Conservation (phyloP, 116 monocot genomes). For the Dioscorea cayenensis region DNA sequence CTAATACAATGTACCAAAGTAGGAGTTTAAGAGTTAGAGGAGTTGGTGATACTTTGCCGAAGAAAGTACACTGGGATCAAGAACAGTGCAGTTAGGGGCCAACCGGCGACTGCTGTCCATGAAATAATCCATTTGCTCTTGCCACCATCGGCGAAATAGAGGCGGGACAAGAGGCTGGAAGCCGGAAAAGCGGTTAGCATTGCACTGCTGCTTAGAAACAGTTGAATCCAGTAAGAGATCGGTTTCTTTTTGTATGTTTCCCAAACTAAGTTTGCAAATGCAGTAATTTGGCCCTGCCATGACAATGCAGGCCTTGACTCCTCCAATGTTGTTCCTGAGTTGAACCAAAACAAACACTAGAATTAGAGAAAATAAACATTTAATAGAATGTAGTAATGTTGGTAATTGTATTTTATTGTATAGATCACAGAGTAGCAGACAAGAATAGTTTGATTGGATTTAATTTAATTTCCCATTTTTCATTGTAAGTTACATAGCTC, state of each 20-base stretch:
- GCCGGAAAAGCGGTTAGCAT: slow-evolving; percentile 94
- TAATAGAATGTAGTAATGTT: no score
- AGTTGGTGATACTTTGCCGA: slow-evolving; percentile 35
- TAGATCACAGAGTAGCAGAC: no score
- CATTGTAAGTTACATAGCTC: no score
- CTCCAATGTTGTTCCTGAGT: neutral
- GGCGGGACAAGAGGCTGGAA: slow-evolving; percentile 78
- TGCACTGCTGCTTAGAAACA: slow-evolving; percentile 36
- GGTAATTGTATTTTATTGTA: no score
- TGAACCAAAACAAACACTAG: slow-evolving; percentile 2
- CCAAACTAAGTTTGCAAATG: slow-evolving; percentile 8
- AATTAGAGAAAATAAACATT: no score
- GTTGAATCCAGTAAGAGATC: slow-evolving; percentile 58
- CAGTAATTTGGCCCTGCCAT: slow-evolving; percentile 15
- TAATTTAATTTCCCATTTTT: no score
- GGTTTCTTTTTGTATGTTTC: slow-evolving; percentile 43
- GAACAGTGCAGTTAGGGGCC: slow-evolving; percentile 66
- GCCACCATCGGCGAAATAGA: slow-evolving; percentile 73
- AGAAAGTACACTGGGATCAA: slow-evolving; percentile 57
- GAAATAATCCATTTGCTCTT: slow-evolving; percentile 95
- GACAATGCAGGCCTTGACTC: slow-evolving; percentile 2
- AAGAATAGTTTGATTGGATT: no score
- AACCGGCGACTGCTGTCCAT: slow-evolving; percentile 89
- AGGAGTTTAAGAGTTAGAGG: slow-evolving; percentile 53
- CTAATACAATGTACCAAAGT: slow-evolving; percentile 62